Percentiles rank a stretch among this genome's conserved stretches.
phyloP scores from a whole-genome alignment of 2,329 filamentous ascomycete species.

The Sarocladium oryzae region DNA sequence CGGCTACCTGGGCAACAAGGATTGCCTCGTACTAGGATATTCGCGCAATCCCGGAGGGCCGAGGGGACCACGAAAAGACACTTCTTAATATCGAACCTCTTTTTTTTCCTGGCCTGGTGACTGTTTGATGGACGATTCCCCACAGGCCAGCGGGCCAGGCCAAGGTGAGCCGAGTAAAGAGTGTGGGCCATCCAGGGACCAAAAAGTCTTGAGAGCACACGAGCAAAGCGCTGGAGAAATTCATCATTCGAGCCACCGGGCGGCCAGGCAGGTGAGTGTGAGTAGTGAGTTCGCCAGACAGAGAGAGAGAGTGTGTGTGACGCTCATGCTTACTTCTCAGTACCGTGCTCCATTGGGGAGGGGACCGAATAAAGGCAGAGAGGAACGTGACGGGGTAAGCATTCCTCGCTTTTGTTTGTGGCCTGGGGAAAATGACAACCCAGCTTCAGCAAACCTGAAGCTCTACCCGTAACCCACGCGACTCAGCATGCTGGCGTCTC shows the following conservation, averaged over 20 bases:
- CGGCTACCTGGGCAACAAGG: neutral
- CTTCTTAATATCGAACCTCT: neutral
- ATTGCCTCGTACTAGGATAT: neutral
- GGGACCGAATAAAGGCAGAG: no score
- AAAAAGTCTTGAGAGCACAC: slow-evolving; percentile 5
- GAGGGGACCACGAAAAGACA: neutral
- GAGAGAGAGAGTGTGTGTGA: no score
- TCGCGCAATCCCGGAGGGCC: slow-evolving; percentile 7
- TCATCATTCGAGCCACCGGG: neutral
- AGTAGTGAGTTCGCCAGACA: no score
- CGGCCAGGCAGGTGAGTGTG: no score
- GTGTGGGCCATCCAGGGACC: slow-evolving; percentile 8
- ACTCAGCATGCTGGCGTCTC: slow-evolving; percentile 4
- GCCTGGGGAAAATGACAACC: no score
- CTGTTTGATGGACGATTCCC: slow-evolving; percentile 3
- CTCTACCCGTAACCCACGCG: no score
- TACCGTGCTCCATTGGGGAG: no score
- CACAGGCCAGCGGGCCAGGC: slow-evolving; percentile 7
- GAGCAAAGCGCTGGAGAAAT: neutral
- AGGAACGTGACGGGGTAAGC: no score
- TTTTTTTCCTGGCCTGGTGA: no score
- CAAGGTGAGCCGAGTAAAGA: slow-evolving; percentile 4
- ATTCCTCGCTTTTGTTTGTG: no score
- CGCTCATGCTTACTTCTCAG: no score
- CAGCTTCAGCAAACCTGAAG: neutral